Evolutionary conservation across 163 green algal species (phyloP), one percentile per base, ranked within the genome.

Genomic region (Trebouxia gelatinosa): DNA sequence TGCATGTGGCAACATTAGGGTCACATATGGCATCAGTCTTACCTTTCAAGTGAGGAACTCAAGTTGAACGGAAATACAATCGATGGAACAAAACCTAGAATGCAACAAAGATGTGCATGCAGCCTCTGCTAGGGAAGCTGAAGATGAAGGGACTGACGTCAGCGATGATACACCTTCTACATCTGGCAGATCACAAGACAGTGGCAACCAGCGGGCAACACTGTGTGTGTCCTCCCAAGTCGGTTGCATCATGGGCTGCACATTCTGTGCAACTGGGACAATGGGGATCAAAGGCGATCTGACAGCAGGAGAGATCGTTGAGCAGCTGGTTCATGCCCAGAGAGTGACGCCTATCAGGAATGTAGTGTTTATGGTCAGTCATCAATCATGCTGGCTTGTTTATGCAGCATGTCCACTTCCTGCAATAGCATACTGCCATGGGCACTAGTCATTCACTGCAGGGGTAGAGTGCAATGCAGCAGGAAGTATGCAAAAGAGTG

Each of bases 191-290:
- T 68, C 74, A 39, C 72, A n/a, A 78, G 65, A 28, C 40, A 28
- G 5, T 35, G 88, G 92, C 67, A 64, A 84, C 66, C 59, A 76
- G 40, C 85, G 94, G 6, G 80, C 87, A 34, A 98, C 95, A 26
- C 88, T 99, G 34, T 99, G 95, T 77, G 89, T 99, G 17, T 98
- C 92, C 3, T 97, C 90, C 6, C 75, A 85, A 43, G 85, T 97
- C 3, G 95, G 95, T 43, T 98, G 95, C 85, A 80, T 93, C 75
- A 98, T 99, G 95, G 94, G 89, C 32, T 98, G 95, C 88, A 97
- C 91, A 34, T 99, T 98, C 80, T 98, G 94, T 80, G 96, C 95
- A 0, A 99, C 96, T 78, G 94, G 96, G 35, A 98, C 92, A 23
- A 98, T 99, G 92, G 93, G 94, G 21, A 83, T 98, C 5, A 92